Conservation (phyloP, 306 rosid species). For the Ziziphus jujuba region DNA sequence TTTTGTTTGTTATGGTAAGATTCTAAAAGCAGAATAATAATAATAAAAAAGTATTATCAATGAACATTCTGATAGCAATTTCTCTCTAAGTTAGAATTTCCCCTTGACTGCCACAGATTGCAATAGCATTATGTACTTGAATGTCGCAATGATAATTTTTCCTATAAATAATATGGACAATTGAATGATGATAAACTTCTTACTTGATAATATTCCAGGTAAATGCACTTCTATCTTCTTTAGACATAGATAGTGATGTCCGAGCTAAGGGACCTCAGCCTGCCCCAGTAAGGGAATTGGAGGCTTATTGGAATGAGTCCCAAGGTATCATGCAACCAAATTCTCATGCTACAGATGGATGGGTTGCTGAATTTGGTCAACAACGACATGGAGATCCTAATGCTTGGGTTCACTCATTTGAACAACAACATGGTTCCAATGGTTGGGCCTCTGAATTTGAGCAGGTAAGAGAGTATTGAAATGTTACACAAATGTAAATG, state of each 20-base stretch:
- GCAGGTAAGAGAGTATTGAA: constrained; percentile 49
- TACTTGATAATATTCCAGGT: constrained; percentile 52
- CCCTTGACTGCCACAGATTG: too few species aligned
- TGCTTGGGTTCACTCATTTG: constrained; percentile 83
- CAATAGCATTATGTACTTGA: neutral
- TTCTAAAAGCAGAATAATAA: too few species aligned
- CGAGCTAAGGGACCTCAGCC: constrained; percentile 57
- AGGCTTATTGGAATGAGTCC: constrained; percentile 93
- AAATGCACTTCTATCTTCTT: constrained; percentile 80
- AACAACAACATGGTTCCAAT: constrained; percentile 77
- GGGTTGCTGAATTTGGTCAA: constrained; percentile 80
- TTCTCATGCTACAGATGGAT: constrained; percentile 62
- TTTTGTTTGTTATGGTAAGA: too few species aligned
- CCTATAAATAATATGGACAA: neutral
- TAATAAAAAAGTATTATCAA: too few species aligned
- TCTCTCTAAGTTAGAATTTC: too few species aligned
- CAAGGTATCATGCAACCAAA: constrained; percentile 64
- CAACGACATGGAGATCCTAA: constrained; percentile 67
- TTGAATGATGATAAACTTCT: constrained; percentile 19
- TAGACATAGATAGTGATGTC: constrained; percentile 71
- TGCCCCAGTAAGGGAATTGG: constrained; percentile 74
- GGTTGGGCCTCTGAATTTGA: constrained; percentile 98
- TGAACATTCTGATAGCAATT: too few species aligned
- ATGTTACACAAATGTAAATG: neutral
- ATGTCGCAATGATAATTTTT: neutral